Evolutionary conservation across 768 basidiomycete genomes (phyloP), one percentile per base, ranked within the genome.

Genomic region (Leccinum incarnatum): DNA sequence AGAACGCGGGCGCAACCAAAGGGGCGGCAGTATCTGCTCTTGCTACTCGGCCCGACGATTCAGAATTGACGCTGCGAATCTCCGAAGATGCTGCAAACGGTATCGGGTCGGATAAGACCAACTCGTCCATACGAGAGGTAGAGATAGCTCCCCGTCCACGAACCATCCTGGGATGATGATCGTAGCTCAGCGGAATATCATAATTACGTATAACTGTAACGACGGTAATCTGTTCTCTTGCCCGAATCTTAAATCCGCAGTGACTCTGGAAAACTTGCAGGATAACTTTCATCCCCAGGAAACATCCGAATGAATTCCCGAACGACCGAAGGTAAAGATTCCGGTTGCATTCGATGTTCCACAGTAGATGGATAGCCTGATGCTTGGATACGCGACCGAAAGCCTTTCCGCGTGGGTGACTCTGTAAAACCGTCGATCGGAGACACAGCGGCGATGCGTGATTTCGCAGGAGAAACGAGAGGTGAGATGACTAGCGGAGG

Each of bases 221-320:
- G 51, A 29, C 27, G 15, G 9, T 50, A 53, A 30, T 42, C 8
- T 48, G 45, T 56, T 53, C 51, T 49, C 51, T 51, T 47, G 46
- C 19, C 30, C 46, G 21, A 48, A 23, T 29, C 27, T 47, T 57
- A 58, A 54, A 57, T 53, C 57, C 65, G 69, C 27, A 74, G 49
- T 29, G 72, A 74, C 42, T 68, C 67, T 23, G 72, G 72, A 60
- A 74, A 74, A 59, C 75, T 67, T 37, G 68, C 58, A 45, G 72
- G 72, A 45, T 75, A 74, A 29, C 72, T 74, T 46, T 71, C 72
- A 32, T 74, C 71, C 21, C 67, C 74, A 23, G 68, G 53, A 29
- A 74, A 74, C 72, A 75, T 75, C 17, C 59, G 54, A 47, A 74
- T 49, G 47, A 74, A 74, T 3, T 75, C 68, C 47, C 62, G 68